phyloP scores from a whole-genome alignment of 2,329 filamentous ascomycete species.

The Harringtonia lauricola region DNA sequence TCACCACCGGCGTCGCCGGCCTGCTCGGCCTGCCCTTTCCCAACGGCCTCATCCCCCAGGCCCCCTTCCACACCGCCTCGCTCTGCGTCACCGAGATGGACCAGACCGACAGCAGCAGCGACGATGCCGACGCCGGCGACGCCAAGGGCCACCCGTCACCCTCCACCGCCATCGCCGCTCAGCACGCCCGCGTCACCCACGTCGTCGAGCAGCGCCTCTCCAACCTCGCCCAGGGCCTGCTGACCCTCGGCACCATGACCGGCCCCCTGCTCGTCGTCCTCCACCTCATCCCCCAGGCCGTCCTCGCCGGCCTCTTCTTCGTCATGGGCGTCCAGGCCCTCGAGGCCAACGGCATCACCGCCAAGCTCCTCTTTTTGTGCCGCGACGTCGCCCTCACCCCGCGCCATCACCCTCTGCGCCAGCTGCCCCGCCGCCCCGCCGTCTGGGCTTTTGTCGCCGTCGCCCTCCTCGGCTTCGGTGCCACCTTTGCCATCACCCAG shows the following conservation, averaged over 20 bases:
- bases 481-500: slow-evolving; percentile 72
- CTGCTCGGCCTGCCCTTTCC: slow-evolving; percentile 70
- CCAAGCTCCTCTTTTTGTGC: slow-evolving; percentile 59
- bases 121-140: slow-evolving; percentile 14
- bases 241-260: slow-evolving; percentile 71
- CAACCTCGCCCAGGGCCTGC: slow-evolving; percentile 65
- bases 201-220: slow-evolving; percentile 72
- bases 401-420: slow-evolving; percentile 43
- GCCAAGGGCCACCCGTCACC: slow-evolving; percentile 38
- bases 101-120: neutral
- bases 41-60: slow-evolving; percentile 75
- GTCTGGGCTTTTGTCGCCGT: slow-evolving; percentile 62
- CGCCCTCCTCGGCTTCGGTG: slow-evolving; percentile 60
- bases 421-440: slow-evolving; percentile 49
- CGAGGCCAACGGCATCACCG: slow-evolving; percentile 64
- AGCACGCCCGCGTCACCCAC: slow-evolving; percentile 40
- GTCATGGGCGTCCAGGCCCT: slow-evolving; percentile 76
- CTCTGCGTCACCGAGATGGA: slow-evolving; percentile 56
- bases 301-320: slow-evolving; percentile 73
- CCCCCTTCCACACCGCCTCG: slow-evolving; percentile 70
- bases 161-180: slow-evolving; percentile 17
- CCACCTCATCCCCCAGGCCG: slow-evolving; percentile 68
- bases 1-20: slow-evolving; percentile 66
- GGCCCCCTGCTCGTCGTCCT: slow-evolving; percentile 63
- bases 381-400: slow-evolving; percentile 55